A percentile compares a stretch with the other conserved stretches of the same genome.
Evolutionary conservation across 768 basidiomycete species (phyloP).

Genomic region (Lactarius hatsudake): DNA sequence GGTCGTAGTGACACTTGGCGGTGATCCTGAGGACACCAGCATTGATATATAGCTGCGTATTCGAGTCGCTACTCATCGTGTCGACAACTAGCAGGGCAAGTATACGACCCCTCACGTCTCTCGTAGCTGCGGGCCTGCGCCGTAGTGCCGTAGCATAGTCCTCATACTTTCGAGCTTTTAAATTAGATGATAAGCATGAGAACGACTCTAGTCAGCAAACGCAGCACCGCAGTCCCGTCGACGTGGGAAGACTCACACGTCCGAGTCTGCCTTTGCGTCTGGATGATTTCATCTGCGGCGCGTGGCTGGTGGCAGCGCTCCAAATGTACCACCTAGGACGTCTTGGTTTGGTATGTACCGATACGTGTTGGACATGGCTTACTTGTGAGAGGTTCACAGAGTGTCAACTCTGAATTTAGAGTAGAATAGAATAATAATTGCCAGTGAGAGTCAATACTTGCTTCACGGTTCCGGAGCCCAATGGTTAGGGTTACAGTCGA

Average conservation of each 20-base stretch:
- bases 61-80: neutral
- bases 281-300: neutral
- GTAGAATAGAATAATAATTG: neutral
- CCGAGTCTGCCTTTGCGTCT: too few relatives aligned
- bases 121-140: neutral
- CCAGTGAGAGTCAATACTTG: too few relatives aligned
- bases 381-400: neutral
- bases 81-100: neutral
- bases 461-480: too few relatives aligned
- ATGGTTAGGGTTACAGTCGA: too few relatives aligned
- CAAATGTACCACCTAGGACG: neutral
- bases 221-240: neutral
- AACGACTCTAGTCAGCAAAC: neutral
- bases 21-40: neutral
- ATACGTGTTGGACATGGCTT: conserved; percentile 39
- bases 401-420: neutral
- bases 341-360: conserved; percentile 61
- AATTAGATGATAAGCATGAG: neutral
- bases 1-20: neutral
- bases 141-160: neutral
- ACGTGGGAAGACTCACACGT: neutral
- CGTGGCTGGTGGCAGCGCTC: too few relatives aligned
- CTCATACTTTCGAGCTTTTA: neutral
- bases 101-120: neutral
- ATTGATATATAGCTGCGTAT: neutral